These are phyloP conservation scores for Teunomyces stri DNA, from an alignment of 805 yeast species.

Conservation along the genomic window DNA sequence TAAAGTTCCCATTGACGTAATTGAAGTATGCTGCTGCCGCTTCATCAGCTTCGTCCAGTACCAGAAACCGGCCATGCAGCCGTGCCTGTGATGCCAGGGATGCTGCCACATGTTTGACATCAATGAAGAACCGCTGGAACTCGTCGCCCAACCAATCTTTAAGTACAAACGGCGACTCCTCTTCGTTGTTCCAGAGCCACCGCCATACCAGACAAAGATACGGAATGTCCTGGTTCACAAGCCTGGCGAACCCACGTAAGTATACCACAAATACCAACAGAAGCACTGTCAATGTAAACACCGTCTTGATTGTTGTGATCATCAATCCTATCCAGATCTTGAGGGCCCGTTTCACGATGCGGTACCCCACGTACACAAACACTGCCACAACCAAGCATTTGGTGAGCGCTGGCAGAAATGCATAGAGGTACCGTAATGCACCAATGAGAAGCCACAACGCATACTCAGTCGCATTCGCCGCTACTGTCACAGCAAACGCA, in stretches of 20 bases:
- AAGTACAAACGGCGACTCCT: background rate
- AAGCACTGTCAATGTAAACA: slow-evolving; percentile 14
- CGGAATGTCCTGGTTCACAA: slow-evolving; percentile 19
- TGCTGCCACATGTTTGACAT: background rate
- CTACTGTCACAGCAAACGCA: slow-evolving; percentile 7
- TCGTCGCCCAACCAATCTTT: background rate
- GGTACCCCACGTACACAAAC: slow-evolving; percentile 18
- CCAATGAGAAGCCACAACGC: slow-evolving; percentile 11
- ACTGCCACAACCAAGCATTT: slow-evolving; percentile 11
- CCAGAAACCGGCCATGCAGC: background rate
- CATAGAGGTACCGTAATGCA: background rate
- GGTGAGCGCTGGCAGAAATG: slow-evolving; percentile 7
- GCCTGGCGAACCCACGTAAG: slow-evolving; percentile 19
- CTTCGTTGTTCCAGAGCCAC: background rate
- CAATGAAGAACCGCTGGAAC: background rate
- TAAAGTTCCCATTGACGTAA: slow-evolving; percentile 7
- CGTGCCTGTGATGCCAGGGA: background rate
- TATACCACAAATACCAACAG: slow-evolving; percentile 15
- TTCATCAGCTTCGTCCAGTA: background rate
- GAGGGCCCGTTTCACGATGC: slow-evolving; percentile 12
- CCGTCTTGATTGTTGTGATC: slow-evolving; percentile 17
- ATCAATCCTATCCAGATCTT: slow-evolving; percentile 22
- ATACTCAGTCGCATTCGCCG: slow-evolving; percentile 13
- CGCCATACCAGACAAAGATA: background rate
- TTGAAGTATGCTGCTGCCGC: slow-evolving; percentile 7